Evolutionary conservation across 2,329 filamentous ascomycete genomes (phyloP).

Genomic region (Aspergillus neoniger): DNA sequence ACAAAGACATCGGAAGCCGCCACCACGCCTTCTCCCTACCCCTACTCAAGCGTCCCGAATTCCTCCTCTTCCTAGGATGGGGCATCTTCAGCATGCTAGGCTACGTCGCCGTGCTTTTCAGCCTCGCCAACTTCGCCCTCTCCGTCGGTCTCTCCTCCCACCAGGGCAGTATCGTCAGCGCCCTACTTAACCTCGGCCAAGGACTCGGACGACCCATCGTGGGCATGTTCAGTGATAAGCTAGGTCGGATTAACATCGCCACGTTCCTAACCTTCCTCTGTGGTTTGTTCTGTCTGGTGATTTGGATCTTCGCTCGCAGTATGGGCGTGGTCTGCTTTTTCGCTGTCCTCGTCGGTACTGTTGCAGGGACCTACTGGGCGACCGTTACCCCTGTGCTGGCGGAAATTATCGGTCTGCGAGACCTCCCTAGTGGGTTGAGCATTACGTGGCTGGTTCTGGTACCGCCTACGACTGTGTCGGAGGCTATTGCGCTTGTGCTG

Average conservation of each 20-base stretch:
- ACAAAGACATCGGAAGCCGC: constrained; percentile 56
- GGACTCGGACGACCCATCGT: constrained; percentile 59
- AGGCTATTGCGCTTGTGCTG: constrained; percentile 63
- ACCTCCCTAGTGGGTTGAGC: constrained; percentile 59
- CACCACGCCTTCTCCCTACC: constrained; percentile 56
- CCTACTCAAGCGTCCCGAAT: constrained; percentile 57
- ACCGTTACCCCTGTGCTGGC: constrained; percentile 61
- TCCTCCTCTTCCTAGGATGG: constrained; percentile 60
- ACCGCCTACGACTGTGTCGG: constrained; percentile 50
- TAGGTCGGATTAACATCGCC: constrained; percentile 66
- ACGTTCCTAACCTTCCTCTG: constrained; percentile 56
- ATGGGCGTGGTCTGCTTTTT: constrained; percentile 63
- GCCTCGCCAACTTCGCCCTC: constrained; percentile 62
- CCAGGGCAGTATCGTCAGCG: constrained; percentile 64
- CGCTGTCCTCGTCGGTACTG: constrained; percentile 58
- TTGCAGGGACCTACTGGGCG: constrained; percentile 63
- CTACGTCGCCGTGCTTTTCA: constrained; percentile 66
- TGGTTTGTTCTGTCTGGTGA: constrained; percentile 59
- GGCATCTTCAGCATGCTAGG: constrained; percentile 65
- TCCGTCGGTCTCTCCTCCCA: constrained; percentile 59
- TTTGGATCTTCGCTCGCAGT: constrained; percentile 63
- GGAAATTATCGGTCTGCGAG: constrained; percentile 62
- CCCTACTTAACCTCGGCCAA: constrained; percentile 65
- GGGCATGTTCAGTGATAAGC: constrained; percentile 62
- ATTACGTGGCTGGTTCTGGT: constrained; percentile 63